phyloP scores from a whole-genome alignment of 78 protist species.

The Dictyostelium capitatum region DNA sequence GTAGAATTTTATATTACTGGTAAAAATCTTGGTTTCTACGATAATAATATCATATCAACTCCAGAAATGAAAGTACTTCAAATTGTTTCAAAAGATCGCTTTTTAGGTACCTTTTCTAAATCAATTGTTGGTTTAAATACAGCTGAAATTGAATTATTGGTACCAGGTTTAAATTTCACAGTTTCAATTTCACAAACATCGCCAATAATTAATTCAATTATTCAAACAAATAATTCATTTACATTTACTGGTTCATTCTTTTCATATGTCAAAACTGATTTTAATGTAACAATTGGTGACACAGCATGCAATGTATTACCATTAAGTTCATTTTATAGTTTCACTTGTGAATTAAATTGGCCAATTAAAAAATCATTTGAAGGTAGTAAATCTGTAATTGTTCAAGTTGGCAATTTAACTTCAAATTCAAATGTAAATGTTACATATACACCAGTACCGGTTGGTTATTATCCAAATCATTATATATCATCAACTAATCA shows the following conservation, averaged over 20 bases:
- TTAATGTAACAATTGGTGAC: background rate
- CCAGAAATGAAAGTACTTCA: too few species aligned
- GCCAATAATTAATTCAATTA: background rate
- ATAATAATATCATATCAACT: too few species aligned
- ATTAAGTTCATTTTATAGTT: too few species aligned
- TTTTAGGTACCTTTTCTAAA: background rate
- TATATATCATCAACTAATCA: background rate
- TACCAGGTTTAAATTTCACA: background rate
- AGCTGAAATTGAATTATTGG: background rate
- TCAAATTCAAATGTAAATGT: too few species aligned
- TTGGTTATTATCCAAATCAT: background rate
- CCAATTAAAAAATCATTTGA: too few species aligned
- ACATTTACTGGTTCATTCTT: background rate
- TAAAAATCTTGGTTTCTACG: background rate
- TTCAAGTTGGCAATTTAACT: too few species aligned
- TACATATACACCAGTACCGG: background rate
- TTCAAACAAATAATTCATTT: background rate
- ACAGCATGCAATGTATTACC: background rate
- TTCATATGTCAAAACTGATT: background rate
- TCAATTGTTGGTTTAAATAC: background rate
- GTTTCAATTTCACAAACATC: background rate
- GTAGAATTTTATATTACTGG: too few species aligned
- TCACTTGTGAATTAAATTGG: too few species aligned
- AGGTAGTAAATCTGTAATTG: too few species aligned
- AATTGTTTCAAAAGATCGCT: background rate